A percentile compares a stretch with the other conserved stretches of the same genome.
phyloP scores from a whole-genome alignment of 352 stramenopile genomes.

The Lagenidium sp. region DNA sequence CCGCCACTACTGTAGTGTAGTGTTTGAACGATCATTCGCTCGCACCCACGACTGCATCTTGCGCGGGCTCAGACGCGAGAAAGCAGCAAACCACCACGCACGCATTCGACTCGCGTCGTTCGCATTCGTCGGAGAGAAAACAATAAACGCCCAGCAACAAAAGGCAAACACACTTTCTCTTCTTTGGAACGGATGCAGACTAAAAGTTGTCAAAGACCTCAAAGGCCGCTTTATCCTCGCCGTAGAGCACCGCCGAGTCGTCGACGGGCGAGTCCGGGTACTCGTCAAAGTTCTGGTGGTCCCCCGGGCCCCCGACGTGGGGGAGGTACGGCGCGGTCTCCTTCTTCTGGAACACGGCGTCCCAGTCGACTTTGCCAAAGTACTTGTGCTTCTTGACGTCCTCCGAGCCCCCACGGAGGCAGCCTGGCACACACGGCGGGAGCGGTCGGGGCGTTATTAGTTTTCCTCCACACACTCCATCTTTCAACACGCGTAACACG shows the following conservation, averaged over 20 bases:
- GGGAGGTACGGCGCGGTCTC: conserved; percentile 82
- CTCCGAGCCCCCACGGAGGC: conserved; percentile 83
- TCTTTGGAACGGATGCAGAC: neutral
- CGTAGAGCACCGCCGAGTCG: conserved; percentile 72
- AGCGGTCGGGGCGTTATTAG: neutral
- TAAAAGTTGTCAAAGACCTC: conserved; percentile 87
- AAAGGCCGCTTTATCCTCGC: conserved; percentile 77
- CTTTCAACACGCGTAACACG: conserved; percentile 5
- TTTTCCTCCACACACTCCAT: neutral
- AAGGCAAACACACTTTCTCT: no score
- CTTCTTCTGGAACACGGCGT: conserved; percentile 61
- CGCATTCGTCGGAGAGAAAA: no score
- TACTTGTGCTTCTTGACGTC: conserved; percentile 93
- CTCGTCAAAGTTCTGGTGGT: conserved; percentile 92
- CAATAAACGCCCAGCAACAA: no score
- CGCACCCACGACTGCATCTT: no score
- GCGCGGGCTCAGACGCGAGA: no score
- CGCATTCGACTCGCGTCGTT: no score
- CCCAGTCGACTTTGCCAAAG: conserved; percentile 83
- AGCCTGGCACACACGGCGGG: conserved; percentile 36
- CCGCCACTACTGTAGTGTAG: no score
- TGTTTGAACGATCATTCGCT: no score
- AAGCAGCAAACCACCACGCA: no score
- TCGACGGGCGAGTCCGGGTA: conserved; percentile 89
- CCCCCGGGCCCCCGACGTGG: conserved; percentile 65